A percentile compares a stretch with the other conserved stretches of the same genome.
These are phyloP conservation scores for Thozetella sp. DNA, from an alignment of 495 filamentous ascomycete species.

Conservation along the genomic window DNA sequence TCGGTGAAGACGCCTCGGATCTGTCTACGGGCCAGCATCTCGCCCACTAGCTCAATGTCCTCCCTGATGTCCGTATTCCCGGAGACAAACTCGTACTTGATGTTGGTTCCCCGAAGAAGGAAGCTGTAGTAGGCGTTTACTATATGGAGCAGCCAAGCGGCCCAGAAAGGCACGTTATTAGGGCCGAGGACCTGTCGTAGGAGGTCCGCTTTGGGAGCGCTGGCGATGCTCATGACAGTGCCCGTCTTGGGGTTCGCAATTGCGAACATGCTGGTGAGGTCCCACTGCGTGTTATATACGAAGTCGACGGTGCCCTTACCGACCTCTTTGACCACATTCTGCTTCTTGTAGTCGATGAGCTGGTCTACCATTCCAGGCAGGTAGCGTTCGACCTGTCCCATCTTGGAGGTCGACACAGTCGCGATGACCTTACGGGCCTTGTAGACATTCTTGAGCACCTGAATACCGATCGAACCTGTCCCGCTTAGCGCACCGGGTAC, in stretches of 20 bases:
- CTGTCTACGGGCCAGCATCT: constrained; percentile 44
- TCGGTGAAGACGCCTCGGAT: constrained; percentile 43
- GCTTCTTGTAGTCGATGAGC: constrained; percentile 51
- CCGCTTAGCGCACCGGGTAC: constrained; percentile 54
- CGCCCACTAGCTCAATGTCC: constrained; percentile 41
- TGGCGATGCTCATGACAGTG: constrained; percentile 39
- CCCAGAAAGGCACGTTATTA: constrained; percentile 27
- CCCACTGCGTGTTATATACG: constrained; percentile 51
- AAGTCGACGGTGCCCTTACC: constrained; percentile 50
- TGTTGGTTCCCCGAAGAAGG: constrained; percentile 32
- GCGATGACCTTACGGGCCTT: constrained; percentile 50
- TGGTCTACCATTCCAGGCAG: constrained; percentile 32
- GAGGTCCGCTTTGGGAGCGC: constrained; percentile 30
- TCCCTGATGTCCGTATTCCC: constrained; percentile 30
- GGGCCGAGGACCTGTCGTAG: constrained; percentile 33
- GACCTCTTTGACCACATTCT: constrained; percentile 38
- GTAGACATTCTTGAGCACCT: constrained; percentile 56
- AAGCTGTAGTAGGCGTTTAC: constrained; percentile 36
- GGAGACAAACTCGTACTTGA: constrained; percentile 40
- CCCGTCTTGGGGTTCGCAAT: constrained; percentile 39
- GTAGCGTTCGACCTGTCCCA: constrained; percentile 41
- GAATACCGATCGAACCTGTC: constrained; percentile 47
- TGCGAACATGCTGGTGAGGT: constrained; percentile 28
- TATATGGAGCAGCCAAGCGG: constrained; percentile 30
- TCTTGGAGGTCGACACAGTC: constrained; percentile 54